phyloP scores from a whole-genome alignment of 805 yeast genomes.

The Yamadazyma ubonensis region DNA sequence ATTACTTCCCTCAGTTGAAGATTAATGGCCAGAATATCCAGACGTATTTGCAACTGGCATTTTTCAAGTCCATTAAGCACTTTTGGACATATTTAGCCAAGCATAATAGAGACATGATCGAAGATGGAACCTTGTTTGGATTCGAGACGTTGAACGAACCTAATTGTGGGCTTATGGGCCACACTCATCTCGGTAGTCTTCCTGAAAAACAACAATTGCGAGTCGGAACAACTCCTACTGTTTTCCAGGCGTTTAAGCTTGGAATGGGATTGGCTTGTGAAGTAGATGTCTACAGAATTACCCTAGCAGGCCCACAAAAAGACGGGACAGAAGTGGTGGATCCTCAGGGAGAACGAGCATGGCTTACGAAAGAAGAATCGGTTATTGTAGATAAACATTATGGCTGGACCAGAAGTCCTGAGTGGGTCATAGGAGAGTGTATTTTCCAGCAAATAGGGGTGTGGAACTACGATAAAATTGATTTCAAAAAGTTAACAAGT shows the following conservation, averaged over 20 bases:
- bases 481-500: slow-evolving; percentile 20
- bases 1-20: slow-evolving; percentile 71
- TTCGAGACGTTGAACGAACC: slow-evolving; percentile 88
- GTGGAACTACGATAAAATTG: slow-evolving; percentile 52
- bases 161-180: slow-evolving; percentile 69
- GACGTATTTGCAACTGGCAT: slow-evolving; percentile 68
- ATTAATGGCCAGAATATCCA: slow-evolving; percentile 77
- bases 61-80: slow-evolving; percentile 48
- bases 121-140: slow-evolving; percentile 61
- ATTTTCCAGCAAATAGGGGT: slow-evolving; percentile 79
- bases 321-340: slow-evolving; percentile 56
- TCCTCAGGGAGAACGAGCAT: slow-evolving; percentile 66
- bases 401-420: slow-evolving; percentile 62
- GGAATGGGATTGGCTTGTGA: slow-evolving; percentile 76
- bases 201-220: slow-evolving; percentile 67
- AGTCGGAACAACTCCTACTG: slow-evolving; percentile 81
- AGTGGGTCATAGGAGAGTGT: slow-evolving; percentile 75
- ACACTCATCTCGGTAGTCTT: slow-evolving; percentile 48
- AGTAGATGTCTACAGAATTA: slow-evolving; percentile 68
- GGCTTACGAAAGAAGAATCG: slow-evolving; percentile 56
- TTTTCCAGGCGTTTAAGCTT: slow-evolving; percentile 65
- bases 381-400: slow-evolving; percentile 54
- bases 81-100: slow-evolving; percentile 32
- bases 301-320: slow-evolving; percentile 75
- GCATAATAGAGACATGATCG: slow-evolving; percentile 32